Base-by-base conservation (phyloP, 2,329 filamentous ascomycete genomes). In the Cladobotryum mycophilum region DNA sequence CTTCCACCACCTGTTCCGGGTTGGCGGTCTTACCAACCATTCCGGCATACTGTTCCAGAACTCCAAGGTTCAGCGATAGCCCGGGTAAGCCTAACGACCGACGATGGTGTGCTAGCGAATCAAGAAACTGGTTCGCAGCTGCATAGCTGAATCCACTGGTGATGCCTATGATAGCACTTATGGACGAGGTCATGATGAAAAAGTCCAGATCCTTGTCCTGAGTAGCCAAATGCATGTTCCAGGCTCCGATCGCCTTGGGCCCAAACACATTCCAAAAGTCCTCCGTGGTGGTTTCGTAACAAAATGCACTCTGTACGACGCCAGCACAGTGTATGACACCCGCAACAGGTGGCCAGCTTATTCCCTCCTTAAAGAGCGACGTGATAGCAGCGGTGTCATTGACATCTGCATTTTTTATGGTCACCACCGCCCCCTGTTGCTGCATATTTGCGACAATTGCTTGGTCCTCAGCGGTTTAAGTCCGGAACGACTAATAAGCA, bases 291-390 rank as follows among this genome's bases (percentile, higher is more conserved):
- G 49, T 53, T 22, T 50, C 43, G 12, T 63, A 50, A 7, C 22
- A 25, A 7, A 52, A 34, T 4, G 38, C 33, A 8, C 62, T 60
- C n/a, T 56, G 50, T 9, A 61, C 55, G 5, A 72, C 67, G 67
- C 73, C 70, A n/a, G 72, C 65, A 6, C 62, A 58, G 40, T 73
- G 68, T 17, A 74, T 57, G 3, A 73, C 58, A 35, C 72, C 72
- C 2, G 60, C 56, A 5, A 74, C 60, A 5, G 64, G 22, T 25
- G 22, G 22, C 22, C 22, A 25, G 22, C 22, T 7, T 25, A 7
- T 4, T 25, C 7, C 22, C 22, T 25, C 22, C 7, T 4, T 7
- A 7, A 25, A 63, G 53, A 58, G 6, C 49, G 59, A 45, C 53
- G 54, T 55, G 17, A 43, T 45, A 22, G 49, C 53, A 17, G 61